Evolutionary conservation across 495 filamentous ascomycete genomes (phyloP).

Genomic region (Durotheca rogersii): DNA sequence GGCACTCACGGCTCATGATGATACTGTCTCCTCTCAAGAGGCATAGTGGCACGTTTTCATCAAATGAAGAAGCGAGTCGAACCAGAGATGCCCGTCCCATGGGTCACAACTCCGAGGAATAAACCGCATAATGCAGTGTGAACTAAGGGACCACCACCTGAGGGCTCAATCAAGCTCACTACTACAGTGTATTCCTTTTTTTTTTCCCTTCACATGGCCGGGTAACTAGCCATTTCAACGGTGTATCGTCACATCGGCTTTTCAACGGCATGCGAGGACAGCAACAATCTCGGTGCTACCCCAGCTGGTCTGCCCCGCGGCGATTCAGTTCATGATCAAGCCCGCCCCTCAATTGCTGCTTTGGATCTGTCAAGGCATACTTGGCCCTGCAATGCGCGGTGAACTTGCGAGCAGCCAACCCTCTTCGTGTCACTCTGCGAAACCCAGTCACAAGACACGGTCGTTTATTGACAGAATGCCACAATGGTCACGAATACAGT

Average conservation of each 20-base stretch:
- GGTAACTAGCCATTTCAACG: background rate
- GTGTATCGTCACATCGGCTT: background rate
- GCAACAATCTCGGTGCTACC: constrained; percentile 8
- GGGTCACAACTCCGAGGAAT: background rate
- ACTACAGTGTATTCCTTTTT: too few relatives aligned
- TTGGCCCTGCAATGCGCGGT: background rate
- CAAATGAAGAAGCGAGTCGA: background rate
- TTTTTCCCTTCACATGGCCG: too few relatives aligned
- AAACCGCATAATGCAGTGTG: background rate
- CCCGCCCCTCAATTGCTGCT: background rate
- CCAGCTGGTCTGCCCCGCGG: background rate
- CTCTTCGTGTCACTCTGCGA: constrained; percentile 6
- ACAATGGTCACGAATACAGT: constrained; percentile 25
- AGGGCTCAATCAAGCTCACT: background rate
- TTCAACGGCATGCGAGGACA: background rate
- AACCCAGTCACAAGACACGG: constrained; percentile 24
- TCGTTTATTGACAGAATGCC: constrained; percentile 15
- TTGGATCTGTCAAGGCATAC: background rate
- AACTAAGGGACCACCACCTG: background rate
- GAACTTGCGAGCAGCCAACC: constrained; percentile 8
- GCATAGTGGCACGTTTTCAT: background rate
- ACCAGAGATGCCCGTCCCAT: background rate
- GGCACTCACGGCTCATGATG: background rate
- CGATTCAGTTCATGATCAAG: constrained; percentile 2
- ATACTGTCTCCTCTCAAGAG: background rate